Conservation (phyloP, 129 eudicot genomes). For the Flaveria brownii region DNA sequence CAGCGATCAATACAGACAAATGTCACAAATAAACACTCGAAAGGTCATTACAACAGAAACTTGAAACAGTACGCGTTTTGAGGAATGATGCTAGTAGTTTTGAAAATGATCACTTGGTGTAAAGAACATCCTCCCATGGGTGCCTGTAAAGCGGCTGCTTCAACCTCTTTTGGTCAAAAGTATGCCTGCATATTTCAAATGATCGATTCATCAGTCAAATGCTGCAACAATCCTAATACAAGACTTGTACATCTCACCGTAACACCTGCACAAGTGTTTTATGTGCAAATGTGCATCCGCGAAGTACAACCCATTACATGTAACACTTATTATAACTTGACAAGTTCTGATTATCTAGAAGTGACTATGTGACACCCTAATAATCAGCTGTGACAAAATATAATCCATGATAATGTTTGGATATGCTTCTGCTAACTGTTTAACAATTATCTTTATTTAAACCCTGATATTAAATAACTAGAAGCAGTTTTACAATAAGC, state of each 20-base stretch:
- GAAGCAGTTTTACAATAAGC: no score
- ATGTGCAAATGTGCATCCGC: neutral
- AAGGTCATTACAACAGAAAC: constrained; percentile 34
- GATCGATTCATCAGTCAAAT: constrained; percentile 10
- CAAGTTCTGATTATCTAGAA: no score
- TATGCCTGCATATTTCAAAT: constrained; percentile 61
- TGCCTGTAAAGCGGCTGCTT: constrained; percentile 99
- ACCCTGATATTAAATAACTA: neutral
- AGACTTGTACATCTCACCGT: neutral
- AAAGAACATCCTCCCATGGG: constrained; percentile 99
- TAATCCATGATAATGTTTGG: no score
- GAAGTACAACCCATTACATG: neutral
- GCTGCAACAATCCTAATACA: neutral
- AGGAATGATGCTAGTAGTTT: constrained; percentile 12
- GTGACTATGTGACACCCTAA: no score
- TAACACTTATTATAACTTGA: neutral
- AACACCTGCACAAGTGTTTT: neutral
- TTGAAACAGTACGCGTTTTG: constrained; percentile 20
- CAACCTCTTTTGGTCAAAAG: constrained; percentile 97
- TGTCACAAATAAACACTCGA: constrained; percentile 22
- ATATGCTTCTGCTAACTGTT: no score
- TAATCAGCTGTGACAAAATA: no score
- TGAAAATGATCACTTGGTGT: constrained; percentile 69
- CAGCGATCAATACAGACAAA: constrained; percentile 32
- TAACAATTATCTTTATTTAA: neutral